Evolutionary conservation across 1,139 yeast species (phyloP), one percentile per base, ranked within the genome.

Genomic region (Candida buenavistaensis): DNA sequence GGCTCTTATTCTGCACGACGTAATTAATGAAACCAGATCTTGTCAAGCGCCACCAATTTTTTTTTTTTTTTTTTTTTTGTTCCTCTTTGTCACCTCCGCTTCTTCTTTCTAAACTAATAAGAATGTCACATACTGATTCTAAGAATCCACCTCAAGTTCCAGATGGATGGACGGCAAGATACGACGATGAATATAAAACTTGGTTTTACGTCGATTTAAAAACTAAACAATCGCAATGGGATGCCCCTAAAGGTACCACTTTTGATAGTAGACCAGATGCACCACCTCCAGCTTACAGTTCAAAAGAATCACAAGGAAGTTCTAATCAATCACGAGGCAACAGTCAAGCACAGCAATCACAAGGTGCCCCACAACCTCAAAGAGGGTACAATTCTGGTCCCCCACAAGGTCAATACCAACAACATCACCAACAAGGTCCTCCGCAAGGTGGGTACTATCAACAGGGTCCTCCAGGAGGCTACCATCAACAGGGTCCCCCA

Each of bases 201-300:
- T 82, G 81, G 79, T 83, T 73, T 57, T 90, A 82, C 51, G 96
- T 90, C 15, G 70, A 89, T 50, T 62, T 83, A 46, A 51, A 68
- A 12, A 75, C 87, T n/a, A 82, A 85, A 43, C 66, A 77, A 46
- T 86, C 96, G 0, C 96, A 88, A 58, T 90, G 97, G 97, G 96
- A 87, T 36, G 77, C 81, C 10, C 97, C 97, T 3, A 41, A 51
- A 6, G 89, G 86, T 0, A 76, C 87, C 0, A 36, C 19, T 3
- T 72, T 75, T 53, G 48, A 36, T n/a, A 32, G 33, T 13, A 32
- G 26, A 8, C 12, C 32, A 2, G 57, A 48, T 11, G 58, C 60
- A 14, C 64, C 68, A 24, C 68, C 69, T 7, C 64, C 66, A 24
- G 55, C 64, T 5, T 61, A 68, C 30, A 62, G 70, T 22, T 62